Percentiles rank a stretch among this genome's conserved stretches.
phyloP scores from a whole-genome alignment of 1,284 basidiomycete species.

The Melampsora americana region DNA sequence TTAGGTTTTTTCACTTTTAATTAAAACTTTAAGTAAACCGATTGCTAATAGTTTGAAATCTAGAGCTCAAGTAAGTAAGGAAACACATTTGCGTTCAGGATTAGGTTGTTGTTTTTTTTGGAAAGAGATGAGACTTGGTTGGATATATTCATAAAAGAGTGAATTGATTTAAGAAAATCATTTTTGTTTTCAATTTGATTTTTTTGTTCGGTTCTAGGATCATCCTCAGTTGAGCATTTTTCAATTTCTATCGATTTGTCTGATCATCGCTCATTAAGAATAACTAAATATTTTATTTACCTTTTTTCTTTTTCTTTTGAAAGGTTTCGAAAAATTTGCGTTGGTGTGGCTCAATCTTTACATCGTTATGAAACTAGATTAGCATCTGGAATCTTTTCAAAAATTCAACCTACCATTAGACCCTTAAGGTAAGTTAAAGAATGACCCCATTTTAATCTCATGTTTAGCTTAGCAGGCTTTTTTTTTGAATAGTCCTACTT shows the following conservation, averaged over 20 bases:
- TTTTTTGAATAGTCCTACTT: too few relatives aligned
- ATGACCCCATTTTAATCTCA: not conserved
- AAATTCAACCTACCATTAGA: constrained; percentile 16
- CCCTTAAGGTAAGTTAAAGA: constrained; percentile 14
- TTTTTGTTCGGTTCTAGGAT: not conserved
- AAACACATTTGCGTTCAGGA: too few relatives aligned
- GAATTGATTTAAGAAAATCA: too few relatives aligned
- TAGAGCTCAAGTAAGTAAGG: constrained; percentile 16
- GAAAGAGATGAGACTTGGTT: too few relatives aligned
- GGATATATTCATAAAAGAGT: too few relatives aligned
- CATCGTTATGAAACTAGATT: constrained; percentile 37
- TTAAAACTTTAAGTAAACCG: constrained; percentile 38
- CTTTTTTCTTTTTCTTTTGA: too few relatives aligned
- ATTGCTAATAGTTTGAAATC: constrained; percentile 28
- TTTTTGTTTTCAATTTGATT: too few relatives aligned
- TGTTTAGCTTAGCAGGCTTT: too few relatives aligned
- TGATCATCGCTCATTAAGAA: too few relatives aligned
- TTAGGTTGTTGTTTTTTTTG: too few relatives aligned
- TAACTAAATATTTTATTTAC: too few relatives aligned
- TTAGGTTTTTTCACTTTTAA: constrained; percentile 29
- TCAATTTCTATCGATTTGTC: not conserved
- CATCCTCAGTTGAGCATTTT: constrained; percentile 15
- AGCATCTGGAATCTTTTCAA: constrained; percentile 11
- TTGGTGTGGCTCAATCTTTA: constrained; percentile 30
- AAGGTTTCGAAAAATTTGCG: constrained; percentile 31